Percentiles rank a stretch among this genome's conserved stretches.
phyloP scores from a whole-genome alignment of 148 eudicot species.

The Amaranthus palmeri region DNA sequence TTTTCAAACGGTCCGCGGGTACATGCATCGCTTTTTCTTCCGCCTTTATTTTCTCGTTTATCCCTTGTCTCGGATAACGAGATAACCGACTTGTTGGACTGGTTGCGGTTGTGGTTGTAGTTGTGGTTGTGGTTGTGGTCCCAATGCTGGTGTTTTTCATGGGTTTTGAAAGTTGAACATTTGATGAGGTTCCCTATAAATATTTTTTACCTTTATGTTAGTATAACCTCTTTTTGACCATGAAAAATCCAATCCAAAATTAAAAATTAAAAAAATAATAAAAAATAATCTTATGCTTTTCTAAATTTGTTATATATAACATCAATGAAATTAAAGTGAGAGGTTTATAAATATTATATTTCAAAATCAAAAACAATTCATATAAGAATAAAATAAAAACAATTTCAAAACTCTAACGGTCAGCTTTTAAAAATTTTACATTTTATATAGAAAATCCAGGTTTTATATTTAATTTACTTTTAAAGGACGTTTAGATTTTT shows the following conservation, averaged over 20 bases:
- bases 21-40: constrained; percentile 21
- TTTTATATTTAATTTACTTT: too few species aligned
- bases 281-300: neutral
- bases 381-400: too few species aligned
- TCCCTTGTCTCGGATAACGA: constrained; percentile 40
- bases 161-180: constrained; percentile 35
- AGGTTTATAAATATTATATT: too few species aligned
- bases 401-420: too few species aligned
- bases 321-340: neutral
- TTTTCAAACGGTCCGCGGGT: constrained; percentile 19
- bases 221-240: constrained; percentile 13
- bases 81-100: constrained; percentile 23
- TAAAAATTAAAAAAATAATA: neutral
- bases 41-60: constrained; percentile 9
- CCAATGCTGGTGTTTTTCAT: neutral
- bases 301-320: neutral
- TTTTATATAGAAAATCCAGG: too few species aligned
- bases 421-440: too few species aligned
- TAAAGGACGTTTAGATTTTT: neutral
- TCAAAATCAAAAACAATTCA: too few species aligned
- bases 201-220: neutral
- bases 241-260: neutral
- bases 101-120: constrained; percentile 13
- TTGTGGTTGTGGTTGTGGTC: neutral
- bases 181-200: constrained; percentile 32